Conservation (phyloP, 2,329 filamentous ascomycete species). For the Spiromastix sp. region DNA sequence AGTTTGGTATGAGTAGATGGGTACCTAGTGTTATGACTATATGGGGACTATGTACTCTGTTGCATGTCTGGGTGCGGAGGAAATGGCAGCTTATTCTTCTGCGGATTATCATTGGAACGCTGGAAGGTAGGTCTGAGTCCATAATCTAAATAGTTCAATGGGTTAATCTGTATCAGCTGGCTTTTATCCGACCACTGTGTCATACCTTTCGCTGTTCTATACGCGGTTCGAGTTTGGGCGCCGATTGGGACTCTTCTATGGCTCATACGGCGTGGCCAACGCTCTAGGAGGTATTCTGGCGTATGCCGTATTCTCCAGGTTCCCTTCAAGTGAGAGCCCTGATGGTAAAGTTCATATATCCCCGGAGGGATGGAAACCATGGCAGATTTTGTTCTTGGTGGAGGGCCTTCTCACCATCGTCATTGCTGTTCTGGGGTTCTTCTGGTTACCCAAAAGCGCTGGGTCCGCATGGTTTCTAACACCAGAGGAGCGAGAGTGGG, state of each 20-base stretch:
- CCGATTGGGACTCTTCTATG: constrained; percentile 46
- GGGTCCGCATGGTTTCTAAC: constrained; percentile 44
- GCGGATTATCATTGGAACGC: constrained; percentile 35
- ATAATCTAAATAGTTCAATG: neutral
- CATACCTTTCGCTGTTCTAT: constrained; percentile 50
- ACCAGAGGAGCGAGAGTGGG: constrained; percentile 35
- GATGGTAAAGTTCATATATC: constrained; percentile 29
- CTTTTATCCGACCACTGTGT: constrained; percentile 49
- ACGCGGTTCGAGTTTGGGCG: constrained; percentile 47
- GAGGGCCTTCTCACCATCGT: constrained; percentile 39
- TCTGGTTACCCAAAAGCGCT: constrained; percentile 40
- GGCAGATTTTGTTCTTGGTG: constrained; percentile 42
- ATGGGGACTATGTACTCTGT: constrained; percentile 41
- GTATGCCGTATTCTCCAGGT: constrained; percentile 37
- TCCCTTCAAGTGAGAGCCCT: constrained; percentile 8
- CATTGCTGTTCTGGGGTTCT: constrained; percentile 37
- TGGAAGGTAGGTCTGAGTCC: constrained; percentile 31
- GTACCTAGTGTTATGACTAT: constrained; percentile 48
- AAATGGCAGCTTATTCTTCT: constrained; percentile 39
- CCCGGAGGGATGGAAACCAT: constrained; percentile 31
- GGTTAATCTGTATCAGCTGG: constrained; percentile 31
- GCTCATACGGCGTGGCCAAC: constrained; percentile 46
- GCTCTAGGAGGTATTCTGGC: constrained; percentile 47
- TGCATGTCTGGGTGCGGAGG: constrained; percentile 37
- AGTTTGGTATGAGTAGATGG: constrained; percentile 40